Conservation (phyloP, 768 basidiomycete genomes). For the Kockovaella imperatae region DNA sequence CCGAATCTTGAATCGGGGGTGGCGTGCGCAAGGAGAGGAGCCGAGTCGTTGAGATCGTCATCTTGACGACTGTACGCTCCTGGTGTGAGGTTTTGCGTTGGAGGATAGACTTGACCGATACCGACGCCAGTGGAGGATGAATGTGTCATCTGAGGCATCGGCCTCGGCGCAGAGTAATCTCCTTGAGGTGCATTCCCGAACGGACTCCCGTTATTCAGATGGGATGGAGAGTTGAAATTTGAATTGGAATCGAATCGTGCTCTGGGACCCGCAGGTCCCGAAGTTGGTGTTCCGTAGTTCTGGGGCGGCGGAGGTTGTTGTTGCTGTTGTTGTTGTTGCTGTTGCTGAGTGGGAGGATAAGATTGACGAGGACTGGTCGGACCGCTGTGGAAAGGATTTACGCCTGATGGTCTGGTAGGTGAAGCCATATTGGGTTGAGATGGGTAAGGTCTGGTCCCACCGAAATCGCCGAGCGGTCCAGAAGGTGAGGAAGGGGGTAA, state of each 20-base stretch:
- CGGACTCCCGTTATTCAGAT: no score
- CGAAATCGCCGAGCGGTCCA: no score
- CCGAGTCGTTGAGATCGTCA: slow-evolving; percentile 35
- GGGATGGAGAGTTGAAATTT: no score
- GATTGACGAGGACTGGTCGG: neutral
- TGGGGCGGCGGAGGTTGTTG: neutral
- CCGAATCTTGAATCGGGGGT: slow-evolving; percentile 21
- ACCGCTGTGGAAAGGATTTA: no score
- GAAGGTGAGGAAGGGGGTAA: slow-evolving; percentile 3
- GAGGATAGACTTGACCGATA: no score
- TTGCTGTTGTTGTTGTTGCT: neutral
- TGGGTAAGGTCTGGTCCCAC: slow-evolving; percentile 4
- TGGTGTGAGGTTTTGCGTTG: no score
- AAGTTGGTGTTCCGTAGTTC: neutral
- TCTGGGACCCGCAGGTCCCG: neutral
- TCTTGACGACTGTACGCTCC: slow-evolving; percentile 6
- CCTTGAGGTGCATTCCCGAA: no score
- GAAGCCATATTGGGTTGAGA: slow-evolving; percentile 3
- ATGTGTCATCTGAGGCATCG: no score
- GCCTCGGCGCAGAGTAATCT: no score
- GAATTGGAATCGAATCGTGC: slow-evolving; percentile 3
- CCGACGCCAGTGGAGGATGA: no score
- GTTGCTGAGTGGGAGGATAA: neutral
- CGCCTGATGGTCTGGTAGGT: neutral
- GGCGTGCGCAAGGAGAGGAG: slow-evolving; percentile 30